Conservation (phyloP, 1,284 basidiomycete genomes). For the Hymenochaete sp. region DNA sequence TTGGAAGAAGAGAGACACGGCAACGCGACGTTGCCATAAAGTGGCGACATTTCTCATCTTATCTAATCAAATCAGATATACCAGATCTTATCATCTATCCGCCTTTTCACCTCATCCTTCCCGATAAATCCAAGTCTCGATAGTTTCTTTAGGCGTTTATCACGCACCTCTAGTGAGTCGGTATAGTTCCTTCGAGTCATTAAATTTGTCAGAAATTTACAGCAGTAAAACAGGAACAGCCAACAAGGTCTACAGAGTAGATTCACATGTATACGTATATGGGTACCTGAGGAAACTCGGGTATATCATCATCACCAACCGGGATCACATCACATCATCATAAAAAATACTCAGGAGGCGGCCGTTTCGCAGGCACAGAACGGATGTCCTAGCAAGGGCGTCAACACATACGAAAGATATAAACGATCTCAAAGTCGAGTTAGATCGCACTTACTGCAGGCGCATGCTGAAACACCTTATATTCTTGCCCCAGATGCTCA, state of each 20-base stretch:
- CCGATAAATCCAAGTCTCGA: too few relatives aligned
- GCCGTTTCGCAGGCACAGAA: slow-evolving; percentile 18
- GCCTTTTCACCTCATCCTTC: too few relatives aligned
- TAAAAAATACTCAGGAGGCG: slow-evolving; percentile 18
- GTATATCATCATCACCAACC: too few relatives aligned
- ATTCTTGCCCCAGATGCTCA: slow-evolving; percentile 83
- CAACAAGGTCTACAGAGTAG: not conserved
- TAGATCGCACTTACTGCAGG: slow-evolving; percentile 44
- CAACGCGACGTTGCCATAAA: too few relatives aligned
- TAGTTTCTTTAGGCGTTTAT: too few relatives aligned
- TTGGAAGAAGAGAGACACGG: not conserved
- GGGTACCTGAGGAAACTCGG: too few relatives aligned
- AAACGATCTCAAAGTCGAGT: not conserved
- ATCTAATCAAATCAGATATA: too few relatives aligned
- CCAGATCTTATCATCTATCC: too few relatives aligned
- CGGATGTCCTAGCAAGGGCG: slow-evolving; percentile 11
- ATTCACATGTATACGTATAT: not conserved
- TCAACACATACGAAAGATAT: not conserved
- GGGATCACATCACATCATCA: too few relatives aligned
- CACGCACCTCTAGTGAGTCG: too few relatives aligned
- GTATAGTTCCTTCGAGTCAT: too few relatives aligned
- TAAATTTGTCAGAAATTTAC: not conserved
- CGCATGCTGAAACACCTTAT: slow-evolving; percentile 83
- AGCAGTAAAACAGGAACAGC: not conserved
- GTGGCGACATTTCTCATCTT: too few relatives aligned